Evolutionary conservation across 1,284 basidiomycete species (phyloP), one percentile per base, ranked within the genome.

Genomic region (Austroboletus rostrupii): DNA sequence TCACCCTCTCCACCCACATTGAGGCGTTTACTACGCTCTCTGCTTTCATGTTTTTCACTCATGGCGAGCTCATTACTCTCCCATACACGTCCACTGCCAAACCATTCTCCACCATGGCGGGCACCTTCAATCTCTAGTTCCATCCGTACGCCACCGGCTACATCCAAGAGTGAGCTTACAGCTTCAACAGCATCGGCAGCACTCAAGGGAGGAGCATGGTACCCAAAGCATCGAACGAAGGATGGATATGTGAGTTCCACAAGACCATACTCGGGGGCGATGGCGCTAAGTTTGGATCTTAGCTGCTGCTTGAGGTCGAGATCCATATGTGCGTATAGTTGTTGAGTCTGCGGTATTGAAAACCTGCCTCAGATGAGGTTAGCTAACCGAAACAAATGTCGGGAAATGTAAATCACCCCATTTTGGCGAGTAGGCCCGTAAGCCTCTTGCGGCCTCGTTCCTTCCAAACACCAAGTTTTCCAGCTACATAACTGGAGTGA

Each of bases 181-280:
- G 90, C 93, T 68, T 99, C 97, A 0, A 98, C 90, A 10, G 91
- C 89, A 67, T 99, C 97, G 1, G 90, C 86, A 0, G 97, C 95
- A 5, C 92, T 94, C 19, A 99, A 72, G 0, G 91, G 90, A 44
- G 88, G 81, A 10, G 89, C 83, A 29, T 84, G 83, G 68, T 94
- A 98, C 2, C 97, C 97, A 65, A 82, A 95, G 55, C 87, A 88
- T 19, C 95, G 85, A 58, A 87, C 85, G 67, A 99, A 99, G 4
- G 94, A 97, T 0, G 91, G 87, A 67, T 96, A 99, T 2, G 88
- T 81, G 23, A 98, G 80, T 63, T 99, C 96, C 47, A 95, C 81
- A n/a, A 99, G 81, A 8, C 93, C 96, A 63, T 98, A 97, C 66
- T 98, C 95, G 0, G 96, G 96, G 5, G 93, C 92, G 47, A 97